Conservation (phyloP, 495 filamentous ascomycete species). For the Aspergillus incahuasiensis region DNA sequence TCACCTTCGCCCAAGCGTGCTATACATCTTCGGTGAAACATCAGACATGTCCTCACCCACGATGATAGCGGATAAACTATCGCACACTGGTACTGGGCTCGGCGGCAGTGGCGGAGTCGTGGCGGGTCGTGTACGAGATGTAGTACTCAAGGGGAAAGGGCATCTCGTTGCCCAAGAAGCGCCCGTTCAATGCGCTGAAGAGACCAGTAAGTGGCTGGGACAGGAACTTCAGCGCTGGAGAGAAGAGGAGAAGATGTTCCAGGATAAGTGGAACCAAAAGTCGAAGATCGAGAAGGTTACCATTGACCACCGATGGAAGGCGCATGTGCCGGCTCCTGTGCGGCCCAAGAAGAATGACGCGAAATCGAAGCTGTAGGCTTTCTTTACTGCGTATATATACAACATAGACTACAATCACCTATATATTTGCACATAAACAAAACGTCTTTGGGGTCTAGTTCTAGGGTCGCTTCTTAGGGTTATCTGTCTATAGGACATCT, state of each 20-base stretch:
- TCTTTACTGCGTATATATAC: slow-evolving; percentile 9
- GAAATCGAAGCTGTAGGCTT: slow-evolving; percentile 33
- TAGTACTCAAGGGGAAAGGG: slow-evolving; percentile 61
- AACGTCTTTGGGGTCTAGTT: not conserved
- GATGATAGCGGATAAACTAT: slow-evolving; percentile 42
- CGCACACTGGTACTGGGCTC: slow-evolving; percentile 41
- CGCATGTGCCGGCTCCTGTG: slow-evolving; percentile 42
- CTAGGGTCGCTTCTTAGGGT: not conserved
- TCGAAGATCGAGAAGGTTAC: slow-evolving; percentile 52
- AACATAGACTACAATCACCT: not conserved
- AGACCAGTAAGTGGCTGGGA: slow-evolving; percentile 58
- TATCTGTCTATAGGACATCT: slow-evolving; percentile 8
- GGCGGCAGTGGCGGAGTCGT: slow-evolving; percentile 48
- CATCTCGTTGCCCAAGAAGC: slow-evolving; percentile 85
- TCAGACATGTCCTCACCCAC: slow-evolving; percentile 57
- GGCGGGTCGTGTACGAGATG: slow-evolving; percentile 65
- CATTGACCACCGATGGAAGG: slow-evolving; percentile 53
- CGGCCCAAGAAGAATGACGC: slow-evolving; percentile 30
- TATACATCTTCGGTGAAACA: slow-evolving; percentile 73
- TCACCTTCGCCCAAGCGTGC: slow-evolving; percentile 66
- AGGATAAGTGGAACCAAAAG: slow-evolving; percentile 47
- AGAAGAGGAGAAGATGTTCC: slow-evolving; percentile 56
- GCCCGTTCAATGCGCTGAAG: slow-evolving; percentile 58
- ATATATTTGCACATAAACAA: not conserved
- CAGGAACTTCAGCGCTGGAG: slow-evolving; percentile 60